These are phyloP conservation scores for Bretziella fagacearum DNA, from an alignment of 2,329 filamentous ascomycete genomes.

Conservation along the genomic window DNA sequence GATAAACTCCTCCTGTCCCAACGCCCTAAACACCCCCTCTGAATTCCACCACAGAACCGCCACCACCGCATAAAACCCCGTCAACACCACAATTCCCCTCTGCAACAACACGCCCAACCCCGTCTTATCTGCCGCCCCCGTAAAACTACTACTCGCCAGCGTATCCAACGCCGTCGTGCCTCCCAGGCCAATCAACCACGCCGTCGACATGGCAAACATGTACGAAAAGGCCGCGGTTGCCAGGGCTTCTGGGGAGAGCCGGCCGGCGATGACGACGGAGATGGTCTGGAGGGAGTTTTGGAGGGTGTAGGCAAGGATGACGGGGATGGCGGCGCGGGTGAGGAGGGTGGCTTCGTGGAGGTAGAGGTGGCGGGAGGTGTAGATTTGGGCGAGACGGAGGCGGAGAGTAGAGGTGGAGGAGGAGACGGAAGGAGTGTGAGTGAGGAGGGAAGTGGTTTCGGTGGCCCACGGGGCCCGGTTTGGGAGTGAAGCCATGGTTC, in stretches of 20 bases:
- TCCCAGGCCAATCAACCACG: constrained; percentile 71
- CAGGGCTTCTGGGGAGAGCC: constrained; percentile 60
- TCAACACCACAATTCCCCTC: constrained; percentile 54
- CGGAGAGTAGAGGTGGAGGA: neutral
- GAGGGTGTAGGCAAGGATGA: constrained; percentile 69
- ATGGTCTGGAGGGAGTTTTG: constrained; percentile 74
- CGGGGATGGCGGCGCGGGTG: constrained; percentile 52
- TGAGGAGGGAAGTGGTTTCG: constrained; percentile 8
- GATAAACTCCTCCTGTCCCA: constrained; percentile 66
- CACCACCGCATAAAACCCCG: constrained; percentile 55
- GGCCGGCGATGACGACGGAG: constrained; percentile 66
- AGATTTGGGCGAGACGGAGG: neutral
- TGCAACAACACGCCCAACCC: constrained; percentile 67
- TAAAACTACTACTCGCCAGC: constrained; percentile 66
- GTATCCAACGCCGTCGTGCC: constrained; percentile 79
- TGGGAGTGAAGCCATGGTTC: neutral
- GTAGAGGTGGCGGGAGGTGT: constrained; percentile 19
- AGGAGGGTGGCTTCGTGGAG: constrained; percentile 49
- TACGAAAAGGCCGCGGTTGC: constrained; percentile 75
- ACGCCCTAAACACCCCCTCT: constrained; percentile 52
- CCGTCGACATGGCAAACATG: constrained; percentile 86
- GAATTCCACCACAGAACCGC: constrained; percentile 59
- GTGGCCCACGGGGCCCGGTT: neutral
- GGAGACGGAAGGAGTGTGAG: neutral
- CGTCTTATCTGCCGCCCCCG: constrained; percentile 60